Evolutionary conservation across 257 asterid genomes (phyloP).

Genomic region (Cynanchum wilfordii): DNA sequence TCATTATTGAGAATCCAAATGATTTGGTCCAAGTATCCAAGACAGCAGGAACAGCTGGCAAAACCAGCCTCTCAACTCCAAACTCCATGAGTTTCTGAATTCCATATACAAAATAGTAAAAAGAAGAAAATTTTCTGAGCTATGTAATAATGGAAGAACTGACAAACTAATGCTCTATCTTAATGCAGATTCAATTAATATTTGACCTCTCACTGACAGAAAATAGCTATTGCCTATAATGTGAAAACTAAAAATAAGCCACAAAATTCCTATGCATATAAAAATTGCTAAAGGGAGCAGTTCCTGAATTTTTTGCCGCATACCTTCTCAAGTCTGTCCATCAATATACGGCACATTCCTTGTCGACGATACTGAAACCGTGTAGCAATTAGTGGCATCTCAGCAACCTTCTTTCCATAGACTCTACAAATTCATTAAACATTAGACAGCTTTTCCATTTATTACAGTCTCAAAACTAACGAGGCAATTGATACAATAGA

Average conservation of each 20-base stretch:
- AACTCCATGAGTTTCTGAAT: slow-evolving; percentile 53
- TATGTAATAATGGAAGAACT: background rate
- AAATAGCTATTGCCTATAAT: background rate
- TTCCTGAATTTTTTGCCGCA: background rate
- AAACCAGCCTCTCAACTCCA: slow-evolving; percentile 83
- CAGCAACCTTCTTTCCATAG: slow-evolving; percentile 78
- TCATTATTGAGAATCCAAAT: slow-evolving; percentile 70
- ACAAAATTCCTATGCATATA: background rate
- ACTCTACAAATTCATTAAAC: slow-evolving; percentile 40
- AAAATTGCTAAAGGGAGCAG: too few relatives aligned
- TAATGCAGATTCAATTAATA: background rate
- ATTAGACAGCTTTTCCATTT: slow-evolving; percentile 3
- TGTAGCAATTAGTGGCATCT: slow-evolving; percentile 84
- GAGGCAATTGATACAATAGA: slow-evolving; percentile 10
- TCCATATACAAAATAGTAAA: background rate
- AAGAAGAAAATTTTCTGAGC: background rate
- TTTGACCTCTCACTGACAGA: background rate
- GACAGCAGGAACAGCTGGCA: slow-evolving; percentile 73
- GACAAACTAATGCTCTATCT: too few relatives aligned
- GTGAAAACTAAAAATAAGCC: background rate
- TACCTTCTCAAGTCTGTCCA: slow-evolving; percentile 92
- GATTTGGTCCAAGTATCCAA: slow-evolving; percentile 68
- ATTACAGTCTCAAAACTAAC: slow-evolving; percentile 4
- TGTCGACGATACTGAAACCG: slow-evolving; percentile 74
- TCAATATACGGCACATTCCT: slow-evolving; percentile 89